Percentiles rank a stretch among this genome's conserved stretches.
phyloP scores from a whole-genome alignment of 192 early-diverging fungal species.

The Gryganskiella cystojenkinii region DNA sequence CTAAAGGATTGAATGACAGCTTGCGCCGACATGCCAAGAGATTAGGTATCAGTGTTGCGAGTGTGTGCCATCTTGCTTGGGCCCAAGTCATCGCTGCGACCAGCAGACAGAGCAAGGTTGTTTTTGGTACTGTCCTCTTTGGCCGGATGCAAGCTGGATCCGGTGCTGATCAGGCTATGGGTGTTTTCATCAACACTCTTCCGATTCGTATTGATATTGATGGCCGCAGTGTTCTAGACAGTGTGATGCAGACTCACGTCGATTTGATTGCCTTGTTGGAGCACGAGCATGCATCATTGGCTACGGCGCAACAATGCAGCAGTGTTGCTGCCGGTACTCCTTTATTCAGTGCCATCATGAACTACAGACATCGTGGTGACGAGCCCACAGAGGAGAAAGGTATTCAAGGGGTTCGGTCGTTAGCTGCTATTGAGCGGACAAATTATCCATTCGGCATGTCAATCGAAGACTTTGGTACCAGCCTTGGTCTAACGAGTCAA shows the following conservation, averaged over 20 bases:
- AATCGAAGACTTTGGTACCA: conserved; percentile 4
- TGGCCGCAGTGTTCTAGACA: neutral
- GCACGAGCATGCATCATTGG: conserved; percentile 20
- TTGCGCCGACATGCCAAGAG: neutral
- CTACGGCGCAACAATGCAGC: conserved; percentile 16
- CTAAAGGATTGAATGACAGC: neutral
- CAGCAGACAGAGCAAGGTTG: neutral
- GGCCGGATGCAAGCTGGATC: neutral
- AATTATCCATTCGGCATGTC: conserved; percentile 11
- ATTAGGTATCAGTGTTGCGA: neutral
- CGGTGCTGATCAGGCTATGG: neutral
- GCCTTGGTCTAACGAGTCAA: conserved; percentile 4
- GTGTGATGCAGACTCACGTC: neutral
- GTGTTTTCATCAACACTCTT: conserved; percentile 22
- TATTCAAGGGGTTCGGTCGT: neutral
- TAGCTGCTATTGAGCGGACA: conserved; percentile 2
- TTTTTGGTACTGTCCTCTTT: conserved; percentile 14
- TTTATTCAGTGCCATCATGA: conserved; percentile 7
- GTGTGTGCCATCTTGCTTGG: conserved; percentile 7
- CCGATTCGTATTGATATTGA: conserved; percentile 15
- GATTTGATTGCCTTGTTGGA: conserved; percentile 5
- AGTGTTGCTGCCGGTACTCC: neutral
- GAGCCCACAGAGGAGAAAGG: neutral
- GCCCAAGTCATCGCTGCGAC: neutral
- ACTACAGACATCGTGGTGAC: conserved; percentile 3